Base-by-base conservation (phyloP, 768 basidiomycete species). In the Hydnum rufescens region DNA sequence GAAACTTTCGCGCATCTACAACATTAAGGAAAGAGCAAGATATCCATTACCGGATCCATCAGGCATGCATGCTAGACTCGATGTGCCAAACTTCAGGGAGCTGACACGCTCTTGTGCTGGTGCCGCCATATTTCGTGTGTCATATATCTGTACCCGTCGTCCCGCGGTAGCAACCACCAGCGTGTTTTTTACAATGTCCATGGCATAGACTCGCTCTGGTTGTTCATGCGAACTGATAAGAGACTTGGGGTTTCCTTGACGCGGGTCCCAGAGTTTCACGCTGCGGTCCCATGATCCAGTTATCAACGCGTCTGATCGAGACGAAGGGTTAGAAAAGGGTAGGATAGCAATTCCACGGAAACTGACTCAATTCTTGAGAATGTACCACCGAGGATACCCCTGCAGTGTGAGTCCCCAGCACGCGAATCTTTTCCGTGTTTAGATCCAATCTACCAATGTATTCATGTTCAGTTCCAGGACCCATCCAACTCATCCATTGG, bases 141-240 rank as follows among this genome's bases (percentile, higher is more conserved):
- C 87, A 59, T 84, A 96, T 8, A 96, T 88, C 60, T 85, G 76
- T 60, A 97, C 87, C 3, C 87, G 67, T 8, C 92, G 74, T 54
- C 84, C 87, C 2, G 89, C 89, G 82, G 95, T 88, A 1, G 85
- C 86, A 25, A 95, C 82, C 13, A 96, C 88, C 44, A 97, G 76
- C 16, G 73, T 82, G 60, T 82, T 68, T 52, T 78, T 75, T 23
- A 82, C 77, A 23, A 82, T 66, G 58, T 90, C 87, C 65, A 93
- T 75, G 57, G 77, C 69, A 64, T 95, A 95, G 23, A 89, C 74
- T 18, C 92, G 80, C 63, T 86, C 83, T 0, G 90, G 87, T 0
- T 87, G 75, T 8, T 70, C 59, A 55, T 82, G 71, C 23, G 77
- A 73, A 29, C 74, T 71, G 54, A 76, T 74, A 57, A 78, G 72